Conservation (phyloP, 176 grass and related monocot species). For the Metroxylon sagu region DNA sequence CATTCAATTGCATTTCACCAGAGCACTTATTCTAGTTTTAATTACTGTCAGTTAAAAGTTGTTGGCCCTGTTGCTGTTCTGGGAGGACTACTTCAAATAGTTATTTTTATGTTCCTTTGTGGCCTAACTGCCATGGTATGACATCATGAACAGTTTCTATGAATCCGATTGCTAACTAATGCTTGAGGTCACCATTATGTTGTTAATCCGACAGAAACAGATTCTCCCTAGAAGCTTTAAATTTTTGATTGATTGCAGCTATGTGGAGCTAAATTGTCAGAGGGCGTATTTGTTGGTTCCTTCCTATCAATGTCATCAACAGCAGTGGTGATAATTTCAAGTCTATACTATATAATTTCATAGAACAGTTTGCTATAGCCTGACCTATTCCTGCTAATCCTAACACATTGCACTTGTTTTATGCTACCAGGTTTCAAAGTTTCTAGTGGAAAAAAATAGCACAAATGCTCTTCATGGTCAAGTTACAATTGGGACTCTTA, state of each 20-base stretch:
- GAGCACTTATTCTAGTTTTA: conserved; percentile 14
- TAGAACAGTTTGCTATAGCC: no score
- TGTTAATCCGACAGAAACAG: no score
- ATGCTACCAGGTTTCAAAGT: conserved; percentile 77
- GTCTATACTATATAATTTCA: not conserved
- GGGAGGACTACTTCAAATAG: conserved; percentile 96
- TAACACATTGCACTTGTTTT: conserved; percentile 7
- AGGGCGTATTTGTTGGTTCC: conserved; percentile 92
- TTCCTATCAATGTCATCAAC: conserved; percentile 99
- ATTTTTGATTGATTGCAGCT: conserved; percentile 36
- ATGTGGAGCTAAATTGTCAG: conserved; percentile 81
- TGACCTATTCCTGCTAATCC: not conserved
- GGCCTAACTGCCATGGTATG: conserved; percentile 91
- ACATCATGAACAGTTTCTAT: not conserved
- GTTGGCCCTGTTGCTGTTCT: conserved; percentile 85
- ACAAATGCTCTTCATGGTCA: conserved; percentile 92
- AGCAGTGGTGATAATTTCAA: conserved; percentile 77
- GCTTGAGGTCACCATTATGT: no score
- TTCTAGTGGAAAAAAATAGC: conserved; percentile 78
- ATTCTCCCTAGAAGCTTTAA: not conserved
- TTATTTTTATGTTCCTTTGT: conserved; percentile 93
- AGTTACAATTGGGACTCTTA: conserved; percentile 69
- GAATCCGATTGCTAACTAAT: not conserved
- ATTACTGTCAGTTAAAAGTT: conserved; percentile 59
- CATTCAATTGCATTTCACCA: no score